These are phyloP conservation scores for Durusdinium trenchii DNA, from an alignment of 73 alveolate genomes.

Conservation along the genomic window DNA sequence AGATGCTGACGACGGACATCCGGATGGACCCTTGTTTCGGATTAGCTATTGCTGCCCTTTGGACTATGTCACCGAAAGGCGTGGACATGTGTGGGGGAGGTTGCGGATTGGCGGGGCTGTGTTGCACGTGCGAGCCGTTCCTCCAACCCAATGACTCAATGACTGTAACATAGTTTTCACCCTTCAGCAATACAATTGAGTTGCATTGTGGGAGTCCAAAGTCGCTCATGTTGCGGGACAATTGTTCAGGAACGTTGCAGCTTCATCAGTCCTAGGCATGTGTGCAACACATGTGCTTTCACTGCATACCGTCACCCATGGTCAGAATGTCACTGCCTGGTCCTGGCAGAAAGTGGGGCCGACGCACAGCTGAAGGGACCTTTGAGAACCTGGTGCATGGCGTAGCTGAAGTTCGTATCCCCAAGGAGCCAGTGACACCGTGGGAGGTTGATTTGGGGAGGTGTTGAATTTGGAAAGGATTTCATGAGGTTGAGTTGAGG, in stretches of 20 bases:
- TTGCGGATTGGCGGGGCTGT: too few species aligned
- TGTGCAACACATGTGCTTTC: too few species aligned
- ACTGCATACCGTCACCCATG: too few species aligned
- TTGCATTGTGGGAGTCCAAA: too few species aligned
- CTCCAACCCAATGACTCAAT: too few species aligned
- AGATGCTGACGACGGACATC: conserved; percentile 64
- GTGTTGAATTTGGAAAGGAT: background rate
- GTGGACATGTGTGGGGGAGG: background rate
- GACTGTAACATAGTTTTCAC: too few species aligned
- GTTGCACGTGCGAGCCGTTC: too few species aligned
- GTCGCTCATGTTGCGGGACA: too few species aligned
- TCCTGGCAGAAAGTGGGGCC: conserved; percentile 95
- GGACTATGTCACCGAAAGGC: conserved; percentile 86
- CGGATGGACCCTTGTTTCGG: conserved; percentile 59
- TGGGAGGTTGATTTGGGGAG: background rate
- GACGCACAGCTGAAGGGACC: conserved; percentile 66
- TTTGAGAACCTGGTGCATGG: conserved; percentile 59
- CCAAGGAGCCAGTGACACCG: conserved; percentile 67
- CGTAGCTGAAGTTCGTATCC: conserved; percentile 66
- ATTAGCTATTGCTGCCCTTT: conserved; percentile 77
- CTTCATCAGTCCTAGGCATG: too few species aligned
- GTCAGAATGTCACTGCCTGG: background rate
- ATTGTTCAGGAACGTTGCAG: too few species aligned
- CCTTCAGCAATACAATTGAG: too few species aligned
- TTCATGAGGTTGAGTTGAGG: background rate